Evolutionary conservation across 1,284 basidiomycete species (phyloP).

Genomic region (Trametes hirsuta): DNA sequence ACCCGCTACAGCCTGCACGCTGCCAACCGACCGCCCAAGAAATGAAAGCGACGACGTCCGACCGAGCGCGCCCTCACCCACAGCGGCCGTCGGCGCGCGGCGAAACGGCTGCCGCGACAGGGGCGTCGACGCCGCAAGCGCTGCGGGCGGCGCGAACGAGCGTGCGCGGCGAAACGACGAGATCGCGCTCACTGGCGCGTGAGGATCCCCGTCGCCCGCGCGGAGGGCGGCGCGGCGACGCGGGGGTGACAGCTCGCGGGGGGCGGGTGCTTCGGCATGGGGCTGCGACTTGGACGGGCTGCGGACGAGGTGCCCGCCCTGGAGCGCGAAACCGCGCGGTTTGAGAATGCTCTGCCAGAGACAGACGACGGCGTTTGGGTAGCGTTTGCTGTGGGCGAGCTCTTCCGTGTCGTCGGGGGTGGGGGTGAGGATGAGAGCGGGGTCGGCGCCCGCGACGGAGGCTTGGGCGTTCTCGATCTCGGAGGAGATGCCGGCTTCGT

Average conservation of each 20-base stretch:
- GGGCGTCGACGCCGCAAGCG: conserved; percentile 28
- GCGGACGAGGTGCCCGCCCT: conserved; percentile 55
- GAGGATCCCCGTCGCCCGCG: conserved; percentile 11
- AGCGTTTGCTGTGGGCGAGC: conserved; percentile 53
- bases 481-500: conserved; percentile 14
- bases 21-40: conserved; percentile 18
- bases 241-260: conserved; percentile 20
- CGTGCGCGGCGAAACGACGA: conserved; percentile 58
- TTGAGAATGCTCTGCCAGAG: conserved; percentile 70
- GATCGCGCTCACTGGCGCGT: conserved; percentile 47
- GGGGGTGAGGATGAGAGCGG: background rate
- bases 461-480: conserved; percentile 18
- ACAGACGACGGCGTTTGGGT: conserved; percentile 60
- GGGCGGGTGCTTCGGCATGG: background rate
- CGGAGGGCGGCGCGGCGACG: conserved; percentile 9
- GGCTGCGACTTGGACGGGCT: conserved; percentile 53
- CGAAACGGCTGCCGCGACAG: conserved; percentile 51
- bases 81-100: conserved; percentile 31
- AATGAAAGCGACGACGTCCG: conserved; percentile 22
- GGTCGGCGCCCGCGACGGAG: conserved; percentile 1
- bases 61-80: background rate
- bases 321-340: conserved; percentile 63
- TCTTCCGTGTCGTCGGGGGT: conserved; percentile 44
- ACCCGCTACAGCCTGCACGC: conserved; percentile 10
- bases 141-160: conserved; percentile 52